Conservation (phyloP, 306 rosid species). For the Casuarina glauca region DNA sequence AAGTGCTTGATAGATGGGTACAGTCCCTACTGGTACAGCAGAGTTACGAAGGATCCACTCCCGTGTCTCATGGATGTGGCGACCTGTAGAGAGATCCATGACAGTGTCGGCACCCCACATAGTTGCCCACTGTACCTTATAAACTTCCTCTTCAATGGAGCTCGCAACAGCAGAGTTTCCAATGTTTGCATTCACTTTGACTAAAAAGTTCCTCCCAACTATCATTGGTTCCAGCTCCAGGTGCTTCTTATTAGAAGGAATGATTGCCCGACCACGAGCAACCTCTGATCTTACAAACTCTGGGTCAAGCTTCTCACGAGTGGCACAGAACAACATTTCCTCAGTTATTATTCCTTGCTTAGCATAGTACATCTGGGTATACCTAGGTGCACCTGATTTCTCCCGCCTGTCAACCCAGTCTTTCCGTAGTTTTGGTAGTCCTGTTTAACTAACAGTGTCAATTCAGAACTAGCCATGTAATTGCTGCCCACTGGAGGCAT, state of each 20-base stretch:
- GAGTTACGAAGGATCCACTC: conserved; percentile 99
- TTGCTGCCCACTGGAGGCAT: not conserved
- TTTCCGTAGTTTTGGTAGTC: conserved; percentile 80
- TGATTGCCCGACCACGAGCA: conserved; percentile 97
- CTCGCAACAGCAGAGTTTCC: conserved; percentile 99
- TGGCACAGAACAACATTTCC: conserved; percentile 89
- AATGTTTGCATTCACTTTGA: conserved; percentile 96
- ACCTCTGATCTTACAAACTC: conserved; percentile 98
- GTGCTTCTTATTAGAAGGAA: conserved; percentile 96
- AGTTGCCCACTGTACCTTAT: conserved; percentile 99
- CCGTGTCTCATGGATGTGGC: conserved; percentile 95
- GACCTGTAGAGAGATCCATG: conserved; percentile 98
- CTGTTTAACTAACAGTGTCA: conserved; percentile 43
- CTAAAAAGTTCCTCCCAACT: conserved; percentile 93
- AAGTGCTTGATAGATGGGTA: conserved; percentile 97
- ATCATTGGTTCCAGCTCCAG: conserved; percentile 95
- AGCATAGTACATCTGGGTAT: conserved; percentile 97
- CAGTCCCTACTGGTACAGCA: conserved; percentile 95
- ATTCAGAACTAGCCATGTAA: conserved; percentile 31
- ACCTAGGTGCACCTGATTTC: conserved; percentile 71
- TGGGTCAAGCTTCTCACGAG: conserved; percentile 90
- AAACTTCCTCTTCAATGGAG: conserved; percentile 98
- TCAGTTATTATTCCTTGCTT: conserved; percentile 95
- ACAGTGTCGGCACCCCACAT: conserved; percentile 99
- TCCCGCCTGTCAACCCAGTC: conserved; percentile 88